Conservation (phyloP, 2,329 filamentous ascomycete genomes). For the Claviceps sp. region DNA sequence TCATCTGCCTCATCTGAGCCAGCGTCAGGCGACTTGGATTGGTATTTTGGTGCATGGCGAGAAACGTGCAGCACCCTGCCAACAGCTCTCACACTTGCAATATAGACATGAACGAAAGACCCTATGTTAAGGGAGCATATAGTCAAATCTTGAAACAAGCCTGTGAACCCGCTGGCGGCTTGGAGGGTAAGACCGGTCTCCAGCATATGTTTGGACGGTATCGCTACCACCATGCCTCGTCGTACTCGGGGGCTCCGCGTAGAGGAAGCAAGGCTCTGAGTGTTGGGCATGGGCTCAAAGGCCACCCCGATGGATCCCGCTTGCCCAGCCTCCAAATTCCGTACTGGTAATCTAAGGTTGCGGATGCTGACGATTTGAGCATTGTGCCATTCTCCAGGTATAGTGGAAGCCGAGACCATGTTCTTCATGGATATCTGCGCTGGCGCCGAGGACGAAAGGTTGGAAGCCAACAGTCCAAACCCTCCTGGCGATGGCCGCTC, state of each 20-base stretch:
- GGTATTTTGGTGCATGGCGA: slow-evolving; percentile 11
- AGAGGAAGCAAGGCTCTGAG: neutral
- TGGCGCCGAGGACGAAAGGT: slow-evolving; percentile 40
- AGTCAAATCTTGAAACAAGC: slow-evolving; percentile 53
- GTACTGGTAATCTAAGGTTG: slow-evolving; percentile 74
- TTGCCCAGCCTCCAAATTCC: slow-evolving; percentile 62
- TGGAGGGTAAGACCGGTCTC: slow-evolving; percentile 45
- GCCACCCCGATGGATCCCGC: slow-evolving; percentile 79
- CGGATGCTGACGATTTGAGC: slow-evolving; percentile 77
- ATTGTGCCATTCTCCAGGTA: slow-evolving; percentile 60
- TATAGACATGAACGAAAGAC: slow-evolving; percentile 66
- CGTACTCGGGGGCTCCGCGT: slow-evolving; percentile 32
- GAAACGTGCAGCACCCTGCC: slow-evolving; percentile 56
- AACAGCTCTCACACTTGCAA: slow-evolving; percentile 72
- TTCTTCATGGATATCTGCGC: slow-evolving; percentile 39
- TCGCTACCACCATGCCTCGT: slow-evolving; percentile 75
- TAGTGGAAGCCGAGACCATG: slow-evolving; percentile 35
- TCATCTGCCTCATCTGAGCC: slow-evolving; percentile 31
- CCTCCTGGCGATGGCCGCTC: slow-evolving; percentile 33
- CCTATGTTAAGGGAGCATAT: slow-evolving; percentile 52
- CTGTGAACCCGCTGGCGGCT: slow-evolving; percentile 55
- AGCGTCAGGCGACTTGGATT: slow-evolving; percentile 9
- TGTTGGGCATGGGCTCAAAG: slow-evolving; percentile 26
- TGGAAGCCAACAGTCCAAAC: slow-evolving; percentile 37
- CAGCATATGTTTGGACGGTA: slow-evolving; percentile 44